Base-by-base conservation (phyloP, 1,284 basidiomycete genomes). In the Mixia osmundae region DNA sequence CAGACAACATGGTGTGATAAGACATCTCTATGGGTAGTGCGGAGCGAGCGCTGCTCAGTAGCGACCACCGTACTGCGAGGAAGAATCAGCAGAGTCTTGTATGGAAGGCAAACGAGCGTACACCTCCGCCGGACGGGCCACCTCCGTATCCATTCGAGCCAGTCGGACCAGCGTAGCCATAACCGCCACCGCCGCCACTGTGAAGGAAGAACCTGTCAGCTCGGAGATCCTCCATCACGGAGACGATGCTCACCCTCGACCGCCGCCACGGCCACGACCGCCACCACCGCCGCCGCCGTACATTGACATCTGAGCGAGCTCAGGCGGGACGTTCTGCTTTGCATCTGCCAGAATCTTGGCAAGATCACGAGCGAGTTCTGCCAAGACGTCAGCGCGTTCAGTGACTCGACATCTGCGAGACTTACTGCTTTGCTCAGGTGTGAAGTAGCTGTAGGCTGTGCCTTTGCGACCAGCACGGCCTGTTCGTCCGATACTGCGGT, bases 391-490 rank as follows among this genome's bases (percentile, higher is more conserved):
- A 30, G 16, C 35, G 22, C 5, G 15, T n/a, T 18, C 8, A 18
- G 16, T 18, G 27, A 29, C 9, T 7, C 18, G 11, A 42, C 5
- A 8, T 9, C 5, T 25, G 29, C 7, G 35, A 4, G 5, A 44
- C 43, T 37, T 30, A 44, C 44, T 47, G 21, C 47, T 40, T 28
- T 50, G 44, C 37, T 50, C 57, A n/a, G 55, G 46, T 2, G 55
- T 57, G 62, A 97, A 89, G 67, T 89, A 95, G 9, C 85, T 94
- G 61, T 79, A 91, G 4, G 85, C 82, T 24, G 72, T 77, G 48
- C 83, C 82, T 57, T 69, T 83, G 64, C 78, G 77, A 36, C 65
- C 65, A 22, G 64, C 65, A 55, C 66, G 64, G 47, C 65, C 66
- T 25, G 66, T 67, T 56, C 82, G 77, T 42, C 80, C 82, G 49